Base-by-base conservation (phyloP, 208 protist species). In the Strigomonas culicis region DNA sequence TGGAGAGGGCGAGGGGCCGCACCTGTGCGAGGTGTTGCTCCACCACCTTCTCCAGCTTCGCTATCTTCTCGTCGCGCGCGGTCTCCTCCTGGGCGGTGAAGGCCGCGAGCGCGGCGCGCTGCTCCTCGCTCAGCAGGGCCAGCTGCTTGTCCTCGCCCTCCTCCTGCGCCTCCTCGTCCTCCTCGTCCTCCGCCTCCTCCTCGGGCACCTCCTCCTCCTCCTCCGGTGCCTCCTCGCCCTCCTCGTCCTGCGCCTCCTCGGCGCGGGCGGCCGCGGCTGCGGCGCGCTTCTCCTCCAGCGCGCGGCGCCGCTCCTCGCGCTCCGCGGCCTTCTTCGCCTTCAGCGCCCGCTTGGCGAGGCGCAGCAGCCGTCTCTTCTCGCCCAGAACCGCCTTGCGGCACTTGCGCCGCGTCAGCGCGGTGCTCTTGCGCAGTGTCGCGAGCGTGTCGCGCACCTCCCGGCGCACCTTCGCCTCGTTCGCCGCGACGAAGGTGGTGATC, bases 401-500 rank as follows among this genome's bases (percentile, higher is more conserved):
- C 39, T 69, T 49, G 53, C 63, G 70, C 34, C 69, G 32, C 73
- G 81, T 71, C 51, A 80, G 47, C 49, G 71, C 64, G 11, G 62
- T 61, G 52, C 63, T 60, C 21, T 81, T 50, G 59, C 61, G 61
- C 32, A 92, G 69, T 31, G 79, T 87, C 30, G 57, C 32, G 44
- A 75, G 74, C 58, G 77, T 77, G 25, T 63, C 67, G 41, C 70
- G 59, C 22, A 77, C 68, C 24, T 80, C 82, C 22, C 70, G 47
- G 25, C 71, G 66, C 52, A 89, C 75, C 21, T 70, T 73, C 32
- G 65, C 55, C 4, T 77, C 60, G 57, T 87, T 87, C 21, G 74
- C 30, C 13, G 72, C 68, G 13, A 80, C 68, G 69, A 87, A 81
- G 17, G 72, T 50, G 32, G 86, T 70, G 30, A 89, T 76, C 27